Evolutionary conservation across 805 yeast genomes (phyloP).

Genomic region (Spathaspora boniae): DNA sequence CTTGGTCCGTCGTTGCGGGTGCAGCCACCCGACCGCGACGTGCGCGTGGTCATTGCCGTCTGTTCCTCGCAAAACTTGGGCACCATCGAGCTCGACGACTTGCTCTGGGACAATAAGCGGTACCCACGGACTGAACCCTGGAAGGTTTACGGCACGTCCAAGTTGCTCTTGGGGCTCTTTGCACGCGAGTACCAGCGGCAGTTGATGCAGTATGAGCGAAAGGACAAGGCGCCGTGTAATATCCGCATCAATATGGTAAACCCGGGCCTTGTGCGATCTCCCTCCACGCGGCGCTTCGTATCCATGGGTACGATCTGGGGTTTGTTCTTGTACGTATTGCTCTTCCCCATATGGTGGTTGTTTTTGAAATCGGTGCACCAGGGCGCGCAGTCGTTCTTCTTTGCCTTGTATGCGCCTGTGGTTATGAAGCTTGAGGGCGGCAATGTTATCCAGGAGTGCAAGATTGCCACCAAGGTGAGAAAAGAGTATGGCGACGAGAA

Average conservation of each 20-base stretch:
- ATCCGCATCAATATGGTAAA: constrained; percentile 73
- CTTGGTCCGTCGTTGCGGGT: constrained; percentile 79
- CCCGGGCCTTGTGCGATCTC: constrained; percentile 90
- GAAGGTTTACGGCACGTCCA: constrained; percentile 78
- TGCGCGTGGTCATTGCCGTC: constrained; percentile 71
- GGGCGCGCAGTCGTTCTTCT: constrained; percentile 78
- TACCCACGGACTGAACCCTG: constrained; percentile 68
- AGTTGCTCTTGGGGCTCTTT: constrained; percentile 69
- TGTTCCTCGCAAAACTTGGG: constrained; percentile 73
- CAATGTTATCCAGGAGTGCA: constrained; percentile 70
- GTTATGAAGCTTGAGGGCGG: constrained; percentile 62
- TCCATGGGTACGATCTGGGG: constrained; percentile 73
- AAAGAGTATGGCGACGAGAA: constrained; percentile 60
- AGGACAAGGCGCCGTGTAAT: constrained; percentile 69
- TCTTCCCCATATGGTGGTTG: constrained; percentile 83
- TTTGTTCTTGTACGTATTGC: constrained; percentile 53
- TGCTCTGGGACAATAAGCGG: constrained; percentile 55
- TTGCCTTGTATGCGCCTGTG: constrained; percentile 70
- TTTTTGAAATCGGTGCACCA: constrained; percentile 69
- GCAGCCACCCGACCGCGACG: constrained; percentile 95
- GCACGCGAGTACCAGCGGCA: constrained; percentile 76
- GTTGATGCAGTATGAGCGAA: constrained; percentile 54
- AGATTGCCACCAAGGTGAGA: constrained; percentile 51
- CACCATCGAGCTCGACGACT: constrained; percentile 52
- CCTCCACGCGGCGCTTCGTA: constrained; percentile 73